Percentiles rank a stretch among this genome's conserved stretches.
Conservation (phyloP, 768 basidiomycete genomes). For the Pulveroboletus sp. region DNA sequence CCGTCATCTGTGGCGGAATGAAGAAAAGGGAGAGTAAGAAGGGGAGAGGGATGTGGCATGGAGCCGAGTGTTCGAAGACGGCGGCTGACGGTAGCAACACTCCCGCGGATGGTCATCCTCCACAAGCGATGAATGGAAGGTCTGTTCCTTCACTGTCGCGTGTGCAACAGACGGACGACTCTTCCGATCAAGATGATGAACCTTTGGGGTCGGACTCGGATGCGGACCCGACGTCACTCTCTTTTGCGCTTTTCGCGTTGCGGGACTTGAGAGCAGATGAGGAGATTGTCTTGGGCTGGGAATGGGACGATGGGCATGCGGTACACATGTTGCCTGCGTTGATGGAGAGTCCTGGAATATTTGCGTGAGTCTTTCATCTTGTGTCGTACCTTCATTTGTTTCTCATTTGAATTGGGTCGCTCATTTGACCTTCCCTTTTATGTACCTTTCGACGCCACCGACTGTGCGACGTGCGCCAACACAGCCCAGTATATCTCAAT, state of each 20-base stretch:
- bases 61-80: constrained; percentile 13
- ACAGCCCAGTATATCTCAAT: constrained; percentile 43
- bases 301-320: constrained; percentile 92
- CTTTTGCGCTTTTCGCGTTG: constrained; percentile 79
- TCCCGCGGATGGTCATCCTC: background rate
- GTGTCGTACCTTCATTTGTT: background rate
- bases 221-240: constrained; percentile 38
- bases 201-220: constrained; percentile 16
- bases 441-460: background rate
- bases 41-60: constrained; percentile 16
- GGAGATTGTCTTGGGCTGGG: constrained; percentile 89
- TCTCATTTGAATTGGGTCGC: background rate
- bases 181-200: constrained; percentile 18
- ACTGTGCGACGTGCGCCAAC: background rate
- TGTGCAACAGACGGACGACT: constrained; percentile 9
- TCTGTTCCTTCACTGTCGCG: constrained; percentile 9
- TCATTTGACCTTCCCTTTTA: constrained; percentile 5
- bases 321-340: constrained; percentile 74
- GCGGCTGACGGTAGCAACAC: background rate
- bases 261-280: constrained; percentile 71
- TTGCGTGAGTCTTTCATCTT: constrained; percentile 45
- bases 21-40: constrained; percentile 16
- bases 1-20: constrained; percentile 35
- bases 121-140: constrained; percentile 9
- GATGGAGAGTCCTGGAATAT: constrained; percentile 50